Evolutionary conservation across 2,329 filamentous ascomycete genomes (phyloP), one percentile per base, ranked within the genome.

Genomic region (Nectriaceae sp.): DNA sequence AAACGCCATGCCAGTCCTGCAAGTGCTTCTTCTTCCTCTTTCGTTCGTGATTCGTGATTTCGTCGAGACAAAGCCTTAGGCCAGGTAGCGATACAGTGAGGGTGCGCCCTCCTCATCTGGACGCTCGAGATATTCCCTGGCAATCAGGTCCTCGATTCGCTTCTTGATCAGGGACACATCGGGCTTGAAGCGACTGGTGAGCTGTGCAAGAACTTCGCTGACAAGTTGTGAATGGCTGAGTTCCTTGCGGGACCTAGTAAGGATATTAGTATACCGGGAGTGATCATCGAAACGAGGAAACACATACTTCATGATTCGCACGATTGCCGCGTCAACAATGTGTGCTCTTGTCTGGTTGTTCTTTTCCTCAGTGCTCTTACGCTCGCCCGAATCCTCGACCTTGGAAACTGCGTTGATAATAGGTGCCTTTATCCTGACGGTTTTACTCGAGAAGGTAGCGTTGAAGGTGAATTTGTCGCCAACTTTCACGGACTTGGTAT

Each of bases 381-480:
- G 75, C 68, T 88, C 84, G 3, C 81, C 75, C 55, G 82, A 75
- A 44, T 83, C 90, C 70, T 97, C 93, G 1, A 96, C 88, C 70
- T 90, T 94, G 66, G 90, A 95, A 16, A 86, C 82, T 1, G 85
- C 83, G 42, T 83, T 88, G 57, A 96, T 88, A 4, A 94, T 87
- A 19, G 90, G 90, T 18, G 94, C 89, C 69, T 96, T 96, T 71
- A 97, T 90, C 67, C 89, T 90, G 62, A 94, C 80, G 42, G 88
- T 85, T 65, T 90, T 91, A 71, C 89, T 92, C 40, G 83, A 77
- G 70, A 96, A 97, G 13, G 83, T 77, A 24, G 85, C 75, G 65
- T 97, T 97, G 76, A 92, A 96, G 8, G 74, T 79, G 68, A 97
- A 97, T 21, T 73, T 79, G 67, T 97, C 93, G 0, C 83, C 83